Evolutionary conservation across 1,284 basidiomycete genomes (phyloP), one percentile per base, ranked within the genome.

Genomic region (Austroboletus niveus): DNA sequence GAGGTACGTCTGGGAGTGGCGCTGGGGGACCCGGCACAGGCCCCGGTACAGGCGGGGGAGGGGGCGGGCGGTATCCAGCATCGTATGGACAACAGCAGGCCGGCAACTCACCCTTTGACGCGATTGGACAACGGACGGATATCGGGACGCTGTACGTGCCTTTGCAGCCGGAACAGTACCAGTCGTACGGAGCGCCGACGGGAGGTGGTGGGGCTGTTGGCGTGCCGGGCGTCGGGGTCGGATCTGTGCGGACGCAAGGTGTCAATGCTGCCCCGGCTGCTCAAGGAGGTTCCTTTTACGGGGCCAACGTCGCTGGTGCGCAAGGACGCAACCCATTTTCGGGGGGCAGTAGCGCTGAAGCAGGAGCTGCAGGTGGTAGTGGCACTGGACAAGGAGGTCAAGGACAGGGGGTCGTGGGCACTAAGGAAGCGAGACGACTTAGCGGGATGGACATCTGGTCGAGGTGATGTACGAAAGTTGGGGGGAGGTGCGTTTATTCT

Each of bases 391-490:
- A 38, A 11, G 45, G 47, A 11, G 45, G 47, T 30, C 48, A 48
- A 31, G 55, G 49, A 51, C 74, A 70, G 51, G 58, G 69, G 31
- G 69, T 72, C 55, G 61, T 70, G 53, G 69, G 69, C 48, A 58
- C 73, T 53, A 85, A 86, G 69, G 85, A 86, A 53, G 69, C 69
- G 40, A 74, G 85, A 62, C 76, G 84, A 64, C 72, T 80, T 57
- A 86, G 82, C 60, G 84, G 80, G 53, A 84, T 88, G 80, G 87
- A 89, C 67, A 66, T 81, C 49, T 90, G 87, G 87, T 81, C 82
- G 56, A 81, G 87, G 75, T 89, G 73, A 84, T 46, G 50, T 31
- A 8, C n/a, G 32, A 17, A 24, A 17, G 29, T 34, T 31, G 4
- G 27, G 41, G 43, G 50, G 55, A 39, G 47, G 57, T 48, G 44